A percentile compares a stretch with the other conserved stretches of the same genome.
phyloP scores from a whole-genome alignment of 306 rosid genomes.

The Sesbania bispinosa region DNA sequence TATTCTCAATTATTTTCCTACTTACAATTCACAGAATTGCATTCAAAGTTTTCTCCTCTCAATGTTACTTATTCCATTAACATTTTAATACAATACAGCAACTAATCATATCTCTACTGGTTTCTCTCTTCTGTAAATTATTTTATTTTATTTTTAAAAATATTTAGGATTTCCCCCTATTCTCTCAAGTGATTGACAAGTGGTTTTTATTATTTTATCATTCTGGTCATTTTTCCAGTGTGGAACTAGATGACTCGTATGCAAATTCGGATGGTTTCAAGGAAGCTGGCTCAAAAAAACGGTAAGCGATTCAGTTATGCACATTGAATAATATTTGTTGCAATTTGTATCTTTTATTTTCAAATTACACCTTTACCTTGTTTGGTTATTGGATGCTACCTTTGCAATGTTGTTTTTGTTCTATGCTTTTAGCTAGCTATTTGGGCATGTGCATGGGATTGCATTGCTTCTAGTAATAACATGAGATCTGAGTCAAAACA shows the following conservation, averaged over 20 bases:
- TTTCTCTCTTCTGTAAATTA: neutral
- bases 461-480: neutral
- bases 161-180: neutral
- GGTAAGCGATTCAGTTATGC: slow-evolving; percentile 31
- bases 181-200: no score
- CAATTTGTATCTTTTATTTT: neutral
- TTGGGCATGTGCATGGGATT: neutral
- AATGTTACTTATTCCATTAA: neutral
- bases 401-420: neutral
- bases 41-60: neutral
- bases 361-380: neutral
- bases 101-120: neutral
- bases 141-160: neutral
- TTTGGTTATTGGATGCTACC: neutral
- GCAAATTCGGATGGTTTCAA: slow-evolving; percentile 34
- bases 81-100: neutral
- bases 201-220: no score
- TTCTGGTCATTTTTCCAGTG: slow-evolving; percentile 35
- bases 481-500: no score
- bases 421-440: neutral
- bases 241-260: slow-evolving; percentile 46
- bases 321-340: neutral
- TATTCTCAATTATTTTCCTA: no score
- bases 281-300: slow-evolving; percentile 54
- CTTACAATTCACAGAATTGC: neutral